Base-by-base conservation (phyloP, 192 early-diverging fungal genomes). In the Coemansia sp. region DNA sequence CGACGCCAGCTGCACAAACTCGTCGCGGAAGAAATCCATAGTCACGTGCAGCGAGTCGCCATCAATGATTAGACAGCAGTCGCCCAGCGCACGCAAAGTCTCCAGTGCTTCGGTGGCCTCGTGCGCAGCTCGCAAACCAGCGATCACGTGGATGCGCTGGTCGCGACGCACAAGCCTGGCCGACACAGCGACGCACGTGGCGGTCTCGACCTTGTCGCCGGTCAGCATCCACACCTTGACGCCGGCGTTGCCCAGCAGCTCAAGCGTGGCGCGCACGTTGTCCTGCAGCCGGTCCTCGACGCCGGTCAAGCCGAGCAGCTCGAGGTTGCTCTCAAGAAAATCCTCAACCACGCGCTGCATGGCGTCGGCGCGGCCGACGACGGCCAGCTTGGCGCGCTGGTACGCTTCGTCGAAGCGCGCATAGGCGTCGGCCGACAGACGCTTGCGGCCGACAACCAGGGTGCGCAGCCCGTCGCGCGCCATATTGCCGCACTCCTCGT, bases 181-280 rank as follows among this genome's bases (percentile, higher is more conserved):
- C 4, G 93, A 95, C 14, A 96, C 85, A 0, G 95, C 93, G 62
- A 98, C 92, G 66, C 92, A 94, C 0, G 91, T 93, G 22, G 95
- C 95, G 15, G 95, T 98, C 69, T 98, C 95, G 47, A 94, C 91
- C 66, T 98, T 98, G 77, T 98, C 95, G 47, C 95, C 93, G 0
- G 95, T 98, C 43, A 98, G 82, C 95, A 98, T 98, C 95, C 95
- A 98, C 21, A 98, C 90, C 59, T 86, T 89, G 40, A 96, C 56
- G 10, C 94, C 93, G 15, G 95, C 93, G 67, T 95, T 93, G 53
- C 92, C 79, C 67, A 98, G 63, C 12, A 89, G 67, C 79, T 96
- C 94, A 10, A 98, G 71, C 17, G 93, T 98, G 7, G 81, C 75
- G 57, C 91, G 90, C 49, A 98, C 93, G 40, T 89, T 88, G 65